Evolutionary conservation across 257 asterid genomes (phyloP).

Genomic region (Solanum verrucosum): DNA sequence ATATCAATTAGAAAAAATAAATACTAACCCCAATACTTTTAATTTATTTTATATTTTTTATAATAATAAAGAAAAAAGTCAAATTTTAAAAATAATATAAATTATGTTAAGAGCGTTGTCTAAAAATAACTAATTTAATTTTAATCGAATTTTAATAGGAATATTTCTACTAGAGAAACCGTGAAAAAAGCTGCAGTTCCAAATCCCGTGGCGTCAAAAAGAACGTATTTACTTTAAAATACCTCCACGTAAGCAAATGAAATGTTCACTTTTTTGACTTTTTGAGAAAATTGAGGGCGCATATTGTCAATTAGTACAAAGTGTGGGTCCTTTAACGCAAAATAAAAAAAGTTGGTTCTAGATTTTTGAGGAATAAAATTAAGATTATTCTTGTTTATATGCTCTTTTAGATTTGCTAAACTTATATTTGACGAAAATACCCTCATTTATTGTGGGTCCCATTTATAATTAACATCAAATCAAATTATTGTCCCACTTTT

Average conservation of each 20-base stretch:
- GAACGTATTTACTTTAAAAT: not conserved
- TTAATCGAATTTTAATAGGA: no score
- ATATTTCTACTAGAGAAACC: not conserved
- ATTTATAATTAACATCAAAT: not conserved
- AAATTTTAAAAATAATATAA: no score
- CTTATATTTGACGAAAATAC: not conserved
- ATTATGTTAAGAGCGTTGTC: accelerated
- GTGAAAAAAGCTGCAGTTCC: not conserved
- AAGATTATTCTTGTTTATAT: conserved; percentile 9
- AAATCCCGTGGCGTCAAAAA: not conserved
- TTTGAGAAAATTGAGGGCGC: not conserved
- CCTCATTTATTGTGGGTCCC: not conserved
- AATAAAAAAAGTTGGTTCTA: no score
- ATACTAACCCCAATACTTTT: no score
- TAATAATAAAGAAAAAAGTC: not conserved
- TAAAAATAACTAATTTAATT: no score
- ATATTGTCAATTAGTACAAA: not conserved
- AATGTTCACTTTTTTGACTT: not conserved
- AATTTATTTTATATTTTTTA: no score
- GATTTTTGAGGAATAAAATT: not conserved
- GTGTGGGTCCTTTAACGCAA: not conserved
- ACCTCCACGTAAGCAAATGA: not conserved
- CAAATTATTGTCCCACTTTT: not conserved
- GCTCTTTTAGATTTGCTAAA: not conserved
- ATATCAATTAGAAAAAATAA: no score